Base-by-base conservation (phyloP, 768 basidiomycete genomes). In the Amanita pseudoporphyria region DNA sequence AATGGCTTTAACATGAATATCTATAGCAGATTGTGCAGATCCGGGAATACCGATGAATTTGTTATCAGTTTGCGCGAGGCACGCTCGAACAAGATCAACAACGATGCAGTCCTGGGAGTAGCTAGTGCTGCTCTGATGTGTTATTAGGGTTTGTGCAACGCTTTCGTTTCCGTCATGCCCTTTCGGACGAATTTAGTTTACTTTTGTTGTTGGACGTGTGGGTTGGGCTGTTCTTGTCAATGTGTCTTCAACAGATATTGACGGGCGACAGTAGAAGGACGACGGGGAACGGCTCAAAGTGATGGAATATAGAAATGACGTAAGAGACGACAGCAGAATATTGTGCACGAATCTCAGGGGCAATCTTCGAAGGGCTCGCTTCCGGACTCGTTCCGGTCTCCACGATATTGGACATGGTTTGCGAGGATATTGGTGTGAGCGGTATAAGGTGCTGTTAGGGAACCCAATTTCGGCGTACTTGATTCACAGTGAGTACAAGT, bases 201-300 rank as follows among this genome's bases (percentile, higher is more conserved):
- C n/a, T n/a, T n/a, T n/a, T n/a, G n/a, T n/a, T n/a, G n/a, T n/a
- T n/a, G n/a, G n/a, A n/a, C 19, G 79, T 86, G 16, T 94, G 94
- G 35, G 86, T 21, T 97, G 93, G 93, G 74, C 84, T 0, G 71
- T 95, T 2, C 91, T 89, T 0, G 70, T 70, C 41, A 72, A 70
- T 14, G 71, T 89, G 0, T 78, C 82, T 0, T 57, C 64, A 12
- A 64, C 64, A 13, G 78, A 85, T 48, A 64, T 73, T 14, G 77
- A 79, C 48, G 73, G 68, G 5, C 61, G 63, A 16, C 59, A 70
- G 14, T 82, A 78, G 74, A 56, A 59, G 30, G 61, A 61, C 40
- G 67, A 69, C 0, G 62, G 46, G 12, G 64, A 69, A 16, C 65
- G 68, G 31, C 61, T 47, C 40, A 84, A 81, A 59, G 75, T 74